A percentile compares a stretch with the other conserved stretches of the same genome.
These are phyloP conservation scores for Chamaecyparis obtusa DNA, from an alignment of 75 land plant genomes.

Conservation along the genomic window DNA sequence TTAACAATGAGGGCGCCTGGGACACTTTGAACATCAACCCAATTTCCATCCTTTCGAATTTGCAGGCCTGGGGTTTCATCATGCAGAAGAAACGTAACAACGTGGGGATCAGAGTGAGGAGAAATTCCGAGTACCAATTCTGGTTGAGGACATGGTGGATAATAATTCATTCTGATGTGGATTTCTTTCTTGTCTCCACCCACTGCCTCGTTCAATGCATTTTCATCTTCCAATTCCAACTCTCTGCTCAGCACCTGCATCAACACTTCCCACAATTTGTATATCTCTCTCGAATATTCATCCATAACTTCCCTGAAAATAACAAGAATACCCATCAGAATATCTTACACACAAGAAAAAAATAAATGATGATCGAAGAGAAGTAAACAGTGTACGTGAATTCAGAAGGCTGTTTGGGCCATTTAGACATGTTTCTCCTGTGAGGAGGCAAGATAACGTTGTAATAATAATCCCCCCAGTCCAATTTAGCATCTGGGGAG, in stretches of 20 bases:
- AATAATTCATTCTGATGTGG: not conserved
- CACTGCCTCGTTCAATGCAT: not conserved
- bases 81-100: not conserved
- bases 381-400: not conserved
- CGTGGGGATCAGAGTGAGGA: not conserved
- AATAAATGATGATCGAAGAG: no score
- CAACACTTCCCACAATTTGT: not conserved
- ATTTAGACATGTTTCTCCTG: not conserved
- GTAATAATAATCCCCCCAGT: conserved; percentile 1
- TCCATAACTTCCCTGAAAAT: conserved; percentile 6
- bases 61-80: not conserved
- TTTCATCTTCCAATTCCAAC: not conserved
- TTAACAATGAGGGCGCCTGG: not conserved
- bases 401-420: not conserved
- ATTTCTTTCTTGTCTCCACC: not conserved
- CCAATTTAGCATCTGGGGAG: not conserved
- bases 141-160: conserved; percentile 25
- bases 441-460: not conserved
- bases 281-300: not conserved
- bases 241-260: not conserved
- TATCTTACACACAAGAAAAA: no score
- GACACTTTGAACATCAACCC: not conserved
- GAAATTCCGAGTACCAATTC: conserved; percentile 14
- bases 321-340: not conserved
- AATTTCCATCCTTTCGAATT: not conserved